Evolutionary conservation across 164 flowering plant genomes (phyloP).

Genomic region (Nelumbo lutea): DNA sequence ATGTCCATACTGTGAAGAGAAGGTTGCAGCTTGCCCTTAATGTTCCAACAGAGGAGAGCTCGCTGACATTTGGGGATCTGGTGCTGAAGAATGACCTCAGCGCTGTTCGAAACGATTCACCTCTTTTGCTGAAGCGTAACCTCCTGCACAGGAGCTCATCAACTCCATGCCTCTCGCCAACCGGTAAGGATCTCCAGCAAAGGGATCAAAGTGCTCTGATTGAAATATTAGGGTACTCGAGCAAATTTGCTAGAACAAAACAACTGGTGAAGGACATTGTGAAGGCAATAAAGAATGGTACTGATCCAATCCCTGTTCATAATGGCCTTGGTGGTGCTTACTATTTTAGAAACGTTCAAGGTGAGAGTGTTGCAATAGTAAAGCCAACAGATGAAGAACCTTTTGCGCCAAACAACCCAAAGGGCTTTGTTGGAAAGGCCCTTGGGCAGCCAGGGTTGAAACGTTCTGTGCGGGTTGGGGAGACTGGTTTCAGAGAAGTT

Average conservation of each 20-base stretch:
- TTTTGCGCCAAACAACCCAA: slow-evolving; percentile 74
- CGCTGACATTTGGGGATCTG: slow-evolving; percentile 38
- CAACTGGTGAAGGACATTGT: slow-evolving; percentile 45
- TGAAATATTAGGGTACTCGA: slow-evolving; percentile 49
- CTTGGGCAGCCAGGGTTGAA: slow-evolving; percentile 70
- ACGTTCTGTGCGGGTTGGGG: slow-evolving; percentile 66
- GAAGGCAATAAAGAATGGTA: slow-evolving; percentile 43
- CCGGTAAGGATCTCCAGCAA: slow-evolving; percentile 47
- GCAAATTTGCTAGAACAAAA: slow-evolving; percentile 28
- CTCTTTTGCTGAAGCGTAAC: slow-evolving; percentile 51
- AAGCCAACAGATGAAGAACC: slow-evolving; percentile 73
- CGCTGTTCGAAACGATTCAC: slow-evolving; percentile 35
- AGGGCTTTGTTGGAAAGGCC: slow-evolving; percentile 63
- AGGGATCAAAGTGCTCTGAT: slow-evolving; percentile 49
- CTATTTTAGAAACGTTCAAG: slow-evolving; percentile 42
- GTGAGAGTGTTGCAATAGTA: slow-evolving; percentile 60
- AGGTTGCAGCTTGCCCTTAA: slow-evolving; percentile 38
- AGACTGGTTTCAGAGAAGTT: slow-evolving; percentile 68
- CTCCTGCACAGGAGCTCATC: slow-evolving; percentile 60
- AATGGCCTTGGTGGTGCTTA: slow-evolving; percentile 72
- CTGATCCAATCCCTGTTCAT: slow-evolving; percentile 49
- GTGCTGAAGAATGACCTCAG: slow-evolving; percentile 42
- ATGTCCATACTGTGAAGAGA: slow-evolving; percentile 43
- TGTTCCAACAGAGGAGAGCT: slow-evolving; percentile 42
- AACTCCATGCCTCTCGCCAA: slow-evolving; percentile 59